Conservation (phyloP, 2,329 filamentous ascomycete genomes). For the Arachnomyces sp. region DNA sequence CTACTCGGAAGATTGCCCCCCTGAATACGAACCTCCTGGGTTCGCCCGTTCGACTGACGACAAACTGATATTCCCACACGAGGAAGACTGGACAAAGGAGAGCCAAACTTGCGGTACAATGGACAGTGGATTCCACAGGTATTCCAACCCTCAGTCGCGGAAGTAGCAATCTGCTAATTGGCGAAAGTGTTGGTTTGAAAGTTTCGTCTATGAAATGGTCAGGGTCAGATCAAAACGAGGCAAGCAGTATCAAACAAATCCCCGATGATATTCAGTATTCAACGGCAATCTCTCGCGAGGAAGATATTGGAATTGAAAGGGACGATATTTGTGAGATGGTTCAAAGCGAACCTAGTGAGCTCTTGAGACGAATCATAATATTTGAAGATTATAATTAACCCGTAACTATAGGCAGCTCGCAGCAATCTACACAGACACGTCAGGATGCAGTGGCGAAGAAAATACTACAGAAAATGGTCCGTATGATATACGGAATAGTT, state of each 20-base stretch:
- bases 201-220: slow-evolving; percentile 28
- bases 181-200: slow-evolving; percentile 25
- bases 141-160: slow-evolving; percentile 2
- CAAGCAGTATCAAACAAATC: slow-evolving; percentile 16
- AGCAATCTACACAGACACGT: slow-evolving; percentile 18
- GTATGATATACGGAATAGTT: slow-evolving; percentile 8
- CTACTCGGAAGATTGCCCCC: slow-evolving; percentile 35
- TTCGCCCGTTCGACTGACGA: slow-evolving; percentile 26
- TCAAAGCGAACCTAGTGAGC: too few species aligned
- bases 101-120: slow-evolving; percentile 26
- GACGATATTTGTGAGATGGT: slow-evolving; percentile 1
- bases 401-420: slow-evolving; percentile 7
- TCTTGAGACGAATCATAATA: background rate
- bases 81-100: slow-evolving; percentile 31
- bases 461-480: slow-evolving; percentile 26
- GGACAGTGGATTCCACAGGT: slow-evolving; percentile 35
- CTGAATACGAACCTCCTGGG: slow-evolving; percentile 35
- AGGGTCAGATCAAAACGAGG: slow-evolving; percentile 18
- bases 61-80: slow-evolving; percentile 28
- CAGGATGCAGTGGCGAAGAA: slow-evolving; percentile 20
- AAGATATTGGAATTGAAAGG: slow-evolving; percentile 21
- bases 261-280: slow-evolving; percentile 25
- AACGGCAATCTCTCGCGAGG: slow-evolving; percentile 16
- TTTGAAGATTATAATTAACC: background rate
- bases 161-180: slow-evolving; percentile 8